Percentiles rank a stretch among this genome's conserved stretches.
Evolutionary conservation across 2,329 filamentous ascomycete species (phyloP).

Genomic region (Fusarium bulbicola): DNA sequence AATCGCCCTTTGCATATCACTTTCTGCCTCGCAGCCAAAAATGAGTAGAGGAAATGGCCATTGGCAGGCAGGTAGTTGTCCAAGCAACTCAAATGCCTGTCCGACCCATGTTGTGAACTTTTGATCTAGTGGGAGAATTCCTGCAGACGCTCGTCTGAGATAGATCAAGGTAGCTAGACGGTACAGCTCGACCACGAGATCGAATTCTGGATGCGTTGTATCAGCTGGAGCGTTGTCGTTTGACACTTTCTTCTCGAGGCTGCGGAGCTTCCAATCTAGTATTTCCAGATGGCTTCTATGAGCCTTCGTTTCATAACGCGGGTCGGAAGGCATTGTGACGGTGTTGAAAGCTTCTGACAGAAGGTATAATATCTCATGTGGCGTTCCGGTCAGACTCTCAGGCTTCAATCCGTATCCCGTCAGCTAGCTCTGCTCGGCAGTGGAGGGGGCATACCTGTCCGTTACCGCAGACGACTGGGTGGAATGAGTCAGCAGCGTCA

Average conservation of each 20-base stretch:
- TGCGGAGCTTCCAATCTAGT: slow-evolving; percentile 11
- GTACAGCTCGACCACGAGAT: slow-evolving; percentile 34
- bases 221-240: rapidly evolving
- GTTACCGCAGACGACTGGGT: slow-evolving; percentile 6
- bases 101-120: slow-evolving; percentile 32
- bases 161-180: slow-evolving; percentile 44
- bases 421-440: neutral
- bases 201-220: neutral
- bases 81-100: slow-evolving; percentile 39
- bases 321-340: neutral
- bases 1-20: slow-evolving; percentile 24
- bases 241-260: rapidly evolving
- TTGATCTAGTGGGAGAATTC: slow-evolving; percentile 3
- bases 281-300: slow-evolving; percentile 1
- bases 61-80: slow-evolving; percentile 24
- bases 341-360: slow-evolving; percentile 23
- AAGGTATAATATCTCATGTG: slow-evolving; percentile 22
- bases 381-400: neutral
- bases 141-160: slow-evolving; percentile 38
- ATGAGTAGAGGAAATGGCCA: slow-evolving; percentile 38
- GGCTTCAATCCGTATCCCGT: neutral
- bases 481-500: neutral
- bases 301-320: neutral
- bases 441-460: neutral
- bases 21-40: slow-evolving; percentile 39